Base-by-base conservation (phyloP, 2,329 filamentous ascomycete genomes). In the Scortechinia acanthostroma region DNA sequence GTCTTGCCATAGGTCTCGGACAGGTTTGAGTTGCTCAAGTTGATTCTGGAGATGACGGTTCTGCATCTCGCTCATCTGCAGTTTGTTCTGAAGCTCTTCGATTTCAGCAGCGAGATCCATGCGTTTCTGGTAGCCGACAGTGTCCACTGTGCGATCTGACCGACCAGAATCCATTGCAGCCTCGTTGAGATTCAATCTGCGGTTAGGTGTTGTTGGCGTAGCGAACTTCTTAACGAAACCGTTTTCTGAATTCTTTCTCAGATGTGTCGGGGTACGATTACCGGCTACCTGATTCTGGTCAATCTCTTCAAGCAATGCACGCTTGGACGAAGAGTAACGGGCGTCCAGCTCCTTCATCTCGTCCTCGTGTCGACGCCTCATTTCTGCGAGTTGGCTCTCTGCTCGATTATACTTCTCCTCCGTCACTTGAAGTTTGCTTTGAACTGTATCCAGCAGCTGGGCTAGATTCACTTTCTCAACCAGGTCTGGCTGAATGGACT, bases 41-140 rank as follows among this genome's bases (percentile, higher is more conserved):
- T 96, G 90, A 57, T 80, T 90, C 58, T 95, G 88, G 4, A 97
- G 77, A 56, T 97, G 91, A 23, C 87, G 83, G 63, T 95, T 96
- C 55, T 94, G 88, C 88, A 97, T 95, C 62, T 96, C 86, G 3
- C 86, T 83, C 60, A 97, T 80, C 58, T 97, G 91, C 44, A 97
- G 76, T 60, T 95, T 89, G 59, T 94, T 96, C 60, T 96, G 91
- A 21, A 95, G 74, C 62, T 95, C 83, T 60, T 97, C 91, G 13
- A 96, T 73, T 56, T 97, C 91, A 3, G 88, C 79, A 56, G 91
- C 93, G 48, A 95, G 71, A 58, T 97, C 91, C 83, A 94, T 91
- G 30, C 86, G 83, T 57, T 86, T 89, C 66, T 93, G 91, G 65
- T 88, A 88, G 52, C 83, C 84, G 35, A 90, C 70, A 15, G 89